phyloP scores from a whole-genome alignment of 1,139 yeast species.

The Hyphopichia buzzinii region DNA sequence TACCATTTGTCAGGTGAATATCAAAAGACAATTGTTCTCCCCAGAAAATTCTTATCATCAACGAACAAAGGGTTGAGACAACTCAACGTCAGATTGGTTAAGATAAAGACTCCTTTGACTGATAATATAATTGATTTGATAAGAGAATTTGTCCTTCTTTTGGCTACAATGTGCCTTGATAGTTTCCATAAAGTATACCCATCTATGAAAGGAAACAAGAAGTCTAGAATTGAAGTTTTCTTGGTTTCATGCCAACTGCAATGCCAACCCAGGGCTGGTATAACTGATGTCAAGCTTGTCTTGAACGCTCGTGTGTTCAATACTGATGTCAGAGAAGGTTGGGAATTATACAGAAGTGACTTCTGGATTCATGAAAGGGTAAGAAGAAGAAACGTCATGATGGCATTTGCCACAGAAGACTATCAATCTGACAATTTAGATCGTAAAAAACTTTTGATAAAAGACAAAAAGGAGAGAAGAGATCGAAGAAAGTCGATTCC shows the following conservation, averaged over 20 bases:
- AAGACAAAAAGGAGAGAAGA: conserved; percentile 36
- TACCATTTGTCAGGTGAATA: conserved; percentile 91
- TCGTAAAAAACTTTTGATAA: conserved; percentile 28
- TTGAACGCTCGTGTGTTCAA: conserved; percentile 79
- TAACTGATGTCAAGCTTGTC: conserved; percentile 63
- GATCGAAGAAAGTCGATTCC: conserved; percentile 29
- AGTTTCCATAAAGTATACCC: conserved; percentile 38
- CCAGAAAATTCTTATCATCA: conserved; percentile 71
- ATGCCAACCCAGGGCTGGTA: conserved; percentile 47
- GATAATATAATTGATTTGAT: conserved; percentile 51
- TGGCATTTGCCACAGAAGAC: conserved; percentile 27
- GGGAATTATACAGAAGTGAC: conserved; percentile 93
- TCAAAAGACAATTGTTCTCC: conserved; percentile 76
- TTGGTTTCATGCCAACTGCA: conserved; percentile 44
- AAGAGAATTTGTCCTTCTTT: conserved; percentile 36
- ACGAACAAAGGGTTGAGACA: conserved; percentile 88
- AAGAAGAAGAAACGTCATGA: conserved; percentile 52
- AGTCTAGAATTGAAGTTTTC: conserved; percentile 41
- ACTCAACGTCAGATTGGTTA: conserved; percentile 74
- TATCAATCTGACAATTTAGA: conserved; percentile 16
- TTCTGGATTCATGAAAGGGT: conserved; percentile 89
- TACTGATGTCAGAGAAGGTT: conserved; percentile 83
- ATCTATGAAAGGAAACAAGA: conserved; percentile 26
- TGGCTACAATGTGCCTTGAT: conserved; percentile 24
- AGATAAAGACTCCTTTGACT: conserved; percentile 57